These are phyloP conservation scores for Nelumbo lutea DNA, from an alignment of 164 flowering plant species.

Conservation along the genomic window DNA sequence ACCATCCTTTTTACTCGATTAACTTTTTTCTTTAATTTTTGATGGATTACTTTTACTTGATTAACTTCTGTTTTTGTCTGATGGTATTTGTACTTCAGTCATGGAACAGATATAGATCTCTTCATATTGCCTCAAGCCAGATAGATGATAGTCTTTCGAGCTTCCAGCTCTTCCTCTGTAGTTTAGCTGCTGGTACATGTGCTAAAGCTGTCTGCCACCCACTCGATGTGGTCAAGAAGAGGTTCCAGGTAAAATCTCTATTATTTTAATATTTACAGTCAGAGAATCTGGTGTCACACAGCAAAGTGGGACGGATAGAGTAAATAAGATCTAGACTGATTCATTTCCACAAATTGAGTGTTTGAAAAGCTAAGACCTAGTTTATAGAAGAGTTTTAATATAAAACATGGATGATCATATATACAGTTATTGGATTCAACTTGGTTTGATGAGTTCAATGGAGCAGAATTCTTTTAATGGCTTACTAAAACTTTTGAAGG, in stretches of 20 bases:
- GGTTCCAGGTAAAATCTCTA: slow-evolving; percentile 71
- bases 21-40: no score
- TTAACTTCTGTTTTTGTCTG: not conserved
- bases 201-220: slow-evolving; percentile 97
- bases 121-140: slow-evolving; percentile 12
- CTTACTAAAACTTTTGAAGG: slow-evolving; percentile 49
- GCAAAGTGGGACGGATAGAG: no score
- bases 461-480: slow-evolving; percentile 51
- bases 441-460: slow-evolving; percentile 39
- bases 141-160: slow-evolving; percentile 35
- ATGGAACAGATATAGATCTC: slow-evolving; percentile 33
- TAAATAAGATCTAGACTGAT: no score
- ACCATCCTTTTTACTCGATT: no score
- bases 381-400: no score
- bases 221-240: slow-evolving; percentile 94
- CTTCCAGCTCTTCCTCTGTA: slow-evolving; percentile 84
- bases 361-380: no score
- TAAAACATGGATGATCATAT: no score
- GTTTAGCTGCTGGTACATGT: slow-evolving; percentile 90
- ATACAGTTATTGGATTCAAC: no score
- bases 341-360: no score
- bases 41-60: not conserved
- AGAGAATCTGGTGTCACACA: no score
- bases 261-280: not conserved
- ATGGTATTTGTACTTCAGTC: slow-evolving; percentile 19